Evolutionary conservation across 106 monocot species (phyloP).

Genomic region (Triglochin maritima): DNA sequence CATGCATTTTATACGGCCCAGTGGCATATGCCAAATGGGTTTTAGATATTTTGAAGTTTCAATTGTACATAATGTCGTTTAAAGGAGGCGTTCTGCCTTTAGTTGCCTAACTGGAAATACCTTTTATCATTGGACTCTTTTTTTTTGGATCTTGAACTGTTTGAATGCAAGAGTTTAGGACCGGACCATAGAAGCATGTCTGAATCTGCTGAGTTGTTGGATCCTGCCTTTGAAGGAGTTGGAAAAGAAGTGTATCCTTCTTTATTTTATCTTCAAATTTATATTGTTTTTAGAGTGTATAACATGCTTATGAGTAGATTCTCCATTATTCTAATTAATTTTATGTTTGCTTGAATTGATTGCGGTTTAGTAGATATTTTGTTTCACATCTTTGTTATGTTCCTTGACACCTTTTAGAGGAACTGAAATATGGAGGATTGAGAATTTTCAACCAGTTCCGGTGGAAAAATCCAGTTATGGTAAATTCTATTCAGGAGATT

Average conservation of each 20-base stretch:
- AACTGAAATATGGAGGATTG: constrained; percentile 57
- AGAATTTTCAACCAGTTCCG: constrained; percentile 55
- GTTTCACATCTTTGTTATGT: no score
- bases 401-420: constrained; percentile 43
- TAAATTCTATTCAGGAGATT: constrained; percentile 61
- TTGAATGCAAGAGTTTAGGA: no score
- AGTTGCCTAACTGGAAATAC: no score
- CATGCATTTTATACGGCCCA: no score
- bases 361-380: no score
- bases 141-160: no score
- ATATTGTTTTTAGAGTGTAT: not conserved
- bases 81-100: no score
- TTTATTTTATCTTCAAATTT: not conserved
- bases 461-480: constrained; percentile 51
- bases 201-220: constrained; percentile 29
- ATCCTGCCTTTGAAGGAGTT: constrained; percentile 59
- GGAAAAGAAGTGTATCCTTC: constrained; percentile 55
- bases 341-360: not conserved
- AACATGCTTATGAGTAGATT: not conserved
- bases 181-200: constrained; percentile 16
- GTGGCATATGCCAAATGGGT: no score
- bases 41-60: no score
- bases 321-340: no score
- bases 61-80: no score
- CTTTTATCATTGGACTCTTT: no score